A percentile compares a stretch with the other conserved stretches of the same genome.
Conservation (phyloP, 331 rosid genomes). For the Pyrus hybrid region DNA sequence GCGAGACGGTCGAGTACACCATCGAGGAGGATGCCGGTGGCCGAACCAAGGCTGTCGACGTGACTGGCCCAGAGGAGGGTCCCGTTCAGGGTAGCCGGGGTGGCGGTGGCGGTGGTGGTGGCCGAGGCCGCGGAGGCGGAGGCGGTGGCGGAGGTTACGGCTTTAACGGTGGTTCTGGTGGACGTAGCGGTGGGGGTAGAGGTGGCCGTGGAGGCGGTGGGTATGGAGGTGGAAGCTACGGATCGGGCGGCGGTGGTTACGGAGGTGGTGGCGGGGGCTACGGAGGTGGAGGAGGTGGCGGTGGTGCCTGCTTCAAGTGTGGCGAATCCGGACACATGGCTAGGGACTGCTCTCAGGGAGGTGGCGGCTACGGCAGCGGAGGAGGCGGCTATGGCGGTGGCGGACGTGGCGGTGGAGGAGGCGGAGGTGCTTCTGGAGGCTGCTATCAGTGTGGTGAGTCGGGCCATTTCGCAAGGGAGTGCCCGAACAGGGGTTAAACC, state of each 20-base stretch:
- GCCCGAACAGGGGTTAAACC: conserved; percentile 23
- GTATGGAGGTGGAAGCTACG: conserved; percentile 4
- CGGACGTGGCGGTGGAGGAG: conserved; percentile 26
- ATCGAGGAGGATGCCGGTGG: conserved; percentile 52
- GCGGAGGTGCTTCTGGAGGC: conserved; percentile 34
- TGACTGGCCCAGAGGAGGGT: conserved; percentile 57
- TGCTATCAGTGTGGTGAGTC: conserved; percentile 68
- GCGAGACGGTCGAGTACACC: conserved; percentile 63
- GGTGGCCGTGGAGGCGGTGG: conserved; percentile 15
- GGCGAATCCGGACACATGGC: conserved; percentile 67
- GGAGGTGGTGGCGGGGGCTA: conserved; percentile 31
- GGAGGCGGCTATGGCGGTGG: conserved; percentile 24
- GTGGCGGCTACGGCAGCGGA: conserved; percentile 12
- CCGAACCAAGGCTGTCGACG: conserved; percentile 76
- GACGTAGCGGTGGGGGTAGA: conserved; percentile 23
- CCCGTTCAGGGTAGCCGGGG: conserved; percentile 52
- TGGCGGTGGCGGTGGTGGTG: conserved; percentile 26
- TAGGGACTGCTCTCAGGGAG: conserved; percentile 38
- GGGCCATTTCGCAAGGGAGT: conserved; percentile 80
- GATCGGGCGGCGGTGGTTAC: conserved; percentile 12
- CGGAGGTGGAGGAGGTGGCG: conserved; percentile 28
- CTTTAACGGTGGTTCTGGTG: conserved; percentile 18
- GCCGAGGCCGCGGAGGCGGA: conserved; percentile 8
- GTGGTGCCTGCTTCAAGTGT: conserved; percentile 60
- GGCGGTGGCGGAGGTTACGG: conserved; percentile 43